Conservation (phyloP, 352 stramenopile genomes). For the Phytophthora sojae region DNA sequence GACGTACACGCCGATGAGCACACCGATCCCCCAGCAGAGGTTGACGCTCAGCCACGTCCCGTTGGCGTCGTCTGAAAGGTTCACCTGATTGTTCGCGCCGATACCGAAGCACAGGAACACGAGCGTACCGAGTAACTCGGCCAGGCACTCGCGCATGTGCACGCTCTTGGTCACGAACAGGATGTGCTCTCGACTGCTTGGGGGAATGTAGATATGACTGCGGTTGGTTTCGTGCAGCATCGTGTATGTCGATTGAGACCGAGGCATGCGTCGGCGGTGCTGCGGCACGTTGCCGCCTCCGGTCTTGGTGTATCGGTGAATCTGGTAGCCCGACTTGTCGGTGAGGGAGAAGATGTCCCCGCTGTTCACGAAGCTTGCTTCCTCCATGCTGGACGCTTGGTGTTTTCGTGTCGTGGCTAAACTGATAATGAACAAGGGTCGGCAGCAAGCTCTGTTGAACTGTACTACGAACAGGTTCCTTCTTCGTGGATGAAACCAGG, state of each 20-base stretch:
- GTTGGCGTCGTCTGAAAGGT: conserved; percentile 49
- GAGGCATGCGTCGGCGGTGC: conserved; percentile 21
- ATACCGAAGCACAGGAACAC: conserved; percentile 60
- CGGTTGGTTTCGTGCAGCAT: conserved; percentile 41
- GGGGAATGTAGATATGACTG: conserved; percentile 14
- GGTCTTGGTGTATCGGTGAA: conserved; percentile 17
- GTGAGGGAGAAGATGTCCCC: conserved; percentile 40
- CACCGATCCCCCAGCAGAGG: conserved; percentile 38
- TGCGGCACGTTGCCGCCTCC: conserved; percentile 7
- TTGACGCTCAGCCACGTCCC: conserved; percentile 73
- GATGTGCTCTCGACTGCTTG: conserved; percentile 24
- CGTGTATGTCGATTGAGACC: conserved; percentile 22
- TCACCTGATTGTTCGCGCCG: conserved; percentile 61
- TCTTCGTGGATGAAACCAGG: conserved; percentile 4
- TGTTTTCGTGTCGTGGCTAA: conserved; percentile 1
- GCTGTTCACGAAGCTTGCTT: conserved; percentile 30
- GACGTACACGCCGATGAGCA: conserved; percentile 55
- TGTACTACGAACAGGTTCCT: not conserved
- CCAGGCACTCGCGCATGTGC: conserved; percentile 59
- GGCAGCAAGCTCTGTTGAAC: too few species aligned
- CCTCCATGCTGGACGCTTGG: conserved; percentile 20
- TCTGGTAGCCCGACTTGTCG: conserved; percentile 39
- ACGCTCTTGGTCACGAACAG: conserved; percentile 41
- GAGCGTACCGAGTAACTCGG: conserved; percentile 60
- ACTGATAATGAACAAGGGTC: conserved; percentile 17